Evolutionary conservation across 2,329 filamentous ascomycete species (phyloP).

Genomic region (Cladosporium sp.): DNA sequence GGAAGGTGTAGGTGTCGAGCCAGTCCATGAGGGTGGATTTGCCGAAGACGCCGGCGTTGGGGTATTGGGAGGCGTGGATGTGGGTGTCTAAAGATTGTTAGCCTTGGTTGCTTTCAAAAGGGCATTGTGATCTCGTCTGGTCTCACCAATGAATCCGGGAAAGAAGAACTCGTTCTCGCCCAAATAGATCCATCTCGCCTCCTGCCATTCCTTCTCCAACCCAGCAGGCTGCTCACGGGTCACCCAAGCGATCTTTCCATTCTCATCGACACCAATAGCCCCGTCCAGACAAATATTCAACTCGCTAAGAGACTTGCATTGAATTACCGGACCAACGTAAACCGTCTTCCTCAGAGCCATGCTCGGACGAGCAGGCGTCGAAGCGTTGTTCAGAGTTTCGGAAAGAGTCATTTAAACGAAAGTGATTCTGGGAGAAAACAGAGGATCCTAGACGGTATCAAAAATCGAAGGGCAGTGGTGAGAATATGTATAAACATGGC

Average conservation of each 20-base stretch:
- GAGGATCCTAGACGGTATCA: too few species aligned
- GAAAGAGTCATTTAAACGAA: too few species aligned
- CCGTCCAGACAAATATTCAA: conserved; percentile 45
- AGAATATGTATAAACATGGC: neutral
- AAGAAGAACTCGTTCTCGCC: conserved; percentile 66
- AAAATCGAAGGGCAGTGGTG: neutral
- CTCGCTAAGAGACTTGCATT: conserved; percentile 43
- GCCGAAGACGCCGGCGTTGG: conserved; percentile 89
- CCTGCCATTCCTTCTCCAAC: conserved; percentile 32
- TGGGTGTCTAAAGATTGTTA: conserved; percentile 66
- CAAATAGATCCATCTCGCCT: conserved; percentile 33
- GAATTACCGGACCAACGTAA: conserved; percentile 58
- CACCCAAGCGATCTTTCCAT: conserved; percentile 47
- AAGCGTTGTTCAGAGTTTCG: neutral
- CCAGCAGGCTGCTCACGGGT: conserved; percentile 28
- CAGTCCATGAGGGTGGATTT: conserved; percentile 89
- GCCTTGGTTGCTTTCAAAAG: neutral
- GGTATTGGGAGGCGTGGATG: conserved; percentile 90
- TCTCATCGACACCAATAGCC: conserved; percentile 46
- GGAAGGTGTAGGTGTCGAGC: conserved; percentile 92
- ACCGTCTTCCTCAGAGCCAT: conserved; percentile 33
- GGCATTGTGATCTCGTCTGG: neutral
- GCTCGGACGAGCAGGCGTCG: neutral
- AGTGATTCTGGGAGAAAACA: neutral
- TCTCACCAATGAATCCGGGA: conserved; percentile 69